phyloP scores from a whole-genome alignment of 1,284 basidiomycete genomes.

The Schizophyllum commune region DNA sequence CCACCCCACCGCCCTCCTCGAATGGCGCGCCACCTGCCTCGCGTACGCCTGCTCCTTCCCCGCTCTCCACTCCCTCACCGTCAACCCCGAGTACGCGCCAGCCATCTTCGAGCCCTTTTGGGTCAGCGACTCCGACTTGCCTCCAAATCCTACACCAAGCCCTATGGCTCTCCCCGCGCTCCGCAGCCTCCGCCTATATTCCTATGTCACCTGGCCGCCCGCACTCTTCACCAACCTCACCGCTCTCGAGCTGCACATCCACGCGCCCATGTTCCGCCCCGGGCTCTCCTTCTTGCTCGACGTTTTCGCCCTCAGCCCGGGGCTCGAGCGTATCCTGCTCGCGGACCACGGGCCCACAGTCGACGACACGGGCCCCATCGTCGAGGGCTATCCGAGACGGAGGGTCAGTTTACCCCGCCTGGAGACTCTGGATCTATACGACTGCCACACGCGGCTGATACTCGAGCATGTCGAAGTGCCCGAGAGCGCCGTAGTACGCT shows the following conservation, averaged over 20 bases:
- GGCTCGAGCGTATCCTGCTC: not conserved
- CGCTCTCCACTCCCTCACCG: not conserved
- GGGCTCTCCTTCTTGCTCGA: not conserved
- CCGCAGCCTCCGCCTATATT: not conserved
- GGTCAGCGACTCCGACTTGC: not conserved
- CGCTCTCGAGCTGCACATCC: not conserved
- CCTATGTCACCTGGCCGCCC: not conserved
- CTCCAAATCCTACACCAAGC: too few relatives aligned
- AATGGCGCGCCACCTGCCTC: not conserved
- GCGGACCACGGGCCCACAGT: not conserved
- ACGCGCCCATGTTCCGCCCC: not conserved
- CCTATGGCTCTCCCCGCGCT: not conserved
- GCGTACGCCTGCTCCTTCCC: not conserved
- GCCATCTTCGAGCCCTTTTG: not conserved
- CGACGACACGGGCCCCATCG: not conserved
- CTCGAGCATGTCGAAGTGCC: not conserved
- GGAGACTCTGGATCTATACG: not conserved
- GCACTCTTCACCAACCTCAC: not conserved
- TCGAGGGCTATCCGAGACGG: too few relatives aligned
- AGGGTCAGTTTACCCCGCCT: not conserved
- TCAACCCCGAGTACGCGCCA: not conserved
- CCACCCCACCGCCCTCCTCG: not conserved
- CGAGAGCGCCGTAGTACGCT: not conserved
- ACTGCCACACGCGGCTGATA: not conserved
- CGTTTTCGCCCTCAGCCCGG: not conserved